Percentiles rank a stretch among this genome's conserved stretches.
Conservation (phyloP, 371 early-diverging fungal genomes). For the Racocetra persica region DNA sequence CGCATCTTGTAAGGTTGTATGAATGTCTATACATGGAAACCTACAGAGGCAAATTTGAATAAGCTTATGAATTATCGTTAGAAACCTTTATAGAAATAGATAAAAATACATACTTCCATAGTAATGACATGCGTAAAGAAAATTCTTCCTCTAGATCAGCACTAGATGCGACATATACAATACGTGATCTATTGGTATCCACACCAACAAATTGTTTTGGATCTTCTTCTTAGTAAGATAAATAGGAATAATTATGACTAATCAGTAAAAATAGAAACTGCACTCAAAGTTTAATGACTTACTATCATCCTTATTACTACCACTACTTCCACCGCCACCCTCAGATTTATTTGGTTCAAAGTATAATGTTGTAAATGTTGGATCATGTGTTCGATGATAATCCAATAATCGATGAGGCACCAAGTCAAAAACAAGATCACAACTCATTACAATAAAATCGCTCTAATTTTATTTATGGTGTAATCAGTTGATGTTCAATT, state of each 20-base stretch:
- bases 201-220: conserved; percentile 78
- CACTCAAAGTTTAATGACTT: conserved; percentile 17
- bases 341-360: conserved; percentile 73
- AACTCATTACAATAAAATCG: conserved; percentile 90
- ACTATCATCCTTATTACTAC: conserved; percentile 61
- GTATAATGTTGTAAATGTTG: conserved; percentile 81
- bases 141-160: conserved; percentile 71
- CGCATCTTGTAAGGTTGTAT: conserved; percentile 82
- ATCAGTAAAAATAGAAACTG: too few species aligned
- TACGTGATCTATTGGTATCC: conserved; percentile 74
- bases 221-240: conserved; percentile 34
- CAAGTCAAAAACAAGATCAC: conserved; percentile 87
- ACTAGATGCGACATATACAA: conserved; percentile 68
- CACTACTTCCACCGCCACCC: conserved; percentile 55
- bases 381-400: conserved; percentile 75
- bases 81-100: conserved; percentile 45
- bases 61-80: background rate
- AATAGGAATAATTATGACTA: too few species aligned
- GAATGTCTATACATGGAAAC: conserved; percentile 77
- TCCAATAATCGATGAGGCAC: conserved; percentile 85
- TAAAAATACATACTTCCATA: conserved; percentile 60
- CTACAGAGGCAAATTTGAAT: conserved; percentile 48
- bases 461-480: conserved; percentile 55
- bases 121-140: conserved; percentile 75
- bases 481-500: background rate